Evolutionary conservation across 148 eudicot genomes (phyloP).

Genomic region (Nepenthes mirabilis): DNA sequence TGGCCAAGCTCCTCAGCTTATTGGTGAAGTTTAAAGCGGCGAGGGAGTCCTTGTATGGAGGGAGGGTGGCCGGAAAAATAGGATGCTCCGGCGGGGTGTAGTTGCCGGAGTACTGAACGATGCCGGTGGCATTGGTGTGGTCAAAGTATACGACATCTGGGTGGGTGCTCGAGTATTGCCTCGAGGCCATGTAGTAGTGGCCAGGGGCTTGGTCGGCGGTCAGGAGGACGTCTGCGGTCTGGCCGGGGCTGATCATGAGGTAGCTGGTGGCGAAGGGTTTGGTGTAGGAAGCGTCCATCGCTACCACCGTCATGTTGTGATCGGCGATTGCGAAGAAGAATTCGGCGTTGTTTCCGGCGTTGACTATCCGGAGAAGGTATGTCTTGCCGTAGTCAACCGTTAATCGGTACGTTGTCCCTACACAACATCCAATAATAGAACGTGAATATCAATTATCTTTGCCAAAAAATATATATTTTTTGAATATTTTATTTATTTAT

Average conservation of each 20-base stretch:
- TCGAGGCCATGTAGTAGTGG: constrained; percentile 52
- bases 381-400: constrained; percentile 4
- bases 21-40: neutral
- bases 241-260: constrained; percentile 5
- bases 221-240: constrained; percentile 5
- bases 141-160: neutral
- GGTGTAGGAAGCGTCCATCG: constrained; percentile 6
- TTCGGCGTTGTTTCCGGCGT: constrained; percentile 1
- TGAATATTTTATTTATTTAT: neutral
- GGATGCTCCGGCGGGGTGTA: neutral
- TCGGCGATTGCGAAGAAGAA: constrained; percentile 3
- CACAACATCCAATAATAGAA: neutral
- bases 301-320: constrained; percentile 6
- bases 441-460: neutral
- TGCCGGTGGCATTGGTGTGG: constrained; percentile 3
- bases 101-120: constrained; percentile 9
- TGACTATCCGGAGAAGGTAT: constrained; percentile 3
- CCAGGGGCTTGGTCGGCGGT: constrained; percentile 14
- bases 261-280: constrained; percentile 5
- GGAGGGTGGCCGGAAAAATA: constrained; percentile 1
- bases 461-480: neutral
- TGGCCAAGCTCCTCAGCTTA: constrained; percentile 4
- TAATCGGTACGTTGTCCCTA: constrained; percentile 1
- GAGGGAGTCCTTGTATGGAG: neutral
- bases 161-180: constrained; percentile 7